Base-by-base conservation (phyloP, 192 early-diverging fungal species). In the Backusella macrospora region DNA sequence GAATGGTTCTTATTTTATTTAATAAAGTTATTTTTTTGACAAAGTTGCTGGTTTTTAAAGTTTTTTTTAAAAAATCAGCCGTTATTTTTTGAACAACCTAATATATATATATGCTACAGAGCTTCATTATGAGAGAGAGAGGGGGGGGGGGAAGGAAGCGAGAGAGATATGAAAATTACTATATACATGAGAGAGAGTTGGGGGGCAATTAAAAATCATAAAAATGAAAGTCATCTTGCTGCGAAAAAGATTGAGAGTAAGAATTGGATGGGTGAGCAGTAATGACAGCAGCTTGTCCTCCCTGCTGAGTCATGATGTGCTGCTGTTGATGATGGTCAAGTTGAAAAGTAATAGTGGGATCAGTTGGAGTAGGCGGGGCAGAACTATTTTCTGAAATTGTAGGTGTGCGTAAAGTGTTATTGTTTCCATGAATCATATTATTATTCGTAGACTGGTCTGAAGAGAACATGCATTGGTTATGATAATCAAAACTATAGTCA, bases 321-420 rank as follows among this genome's bases (percentile, higher is more conserved):
- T 59, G 52, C 13, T 59, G 46, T 2, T 48, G 52, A 7, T 59
- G 52, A 13, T 59, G 52, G 21, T 59, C 21, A 1, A 59, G 12
- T 59, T 59, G 52, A 59, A 59, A 59, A 59, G 52, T 59, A 23
- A 10, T 9, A 12, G 52, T 26, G 1, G 52, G 52, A 4, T 59
- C 52, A 10, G 52, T 59, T 59, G 52, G 52, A 59, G 52, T 59
- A 59, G 52, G 52, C 10, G 52, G 52, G 9, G 52, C 52, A 26
- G 52, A 59, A 10, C 52, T 59, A 59, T 14, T 59, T 13, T 59
- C 52, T 26, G 52, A 59, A 59, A 59, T 59, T 9, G 49, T 52
- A 59, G 52, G 52, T 26, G 52, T 59, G 21, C 26, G 26, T 59
- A 59, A 59, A 59, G 1, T 43, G 10, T 26, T 59, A 59, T 59